These are phyloP conservation scores for Leccinum variabile DNA, from an alignment of 1,284 basidiomycete genomes.

Conservation along the genomic window DNA sequence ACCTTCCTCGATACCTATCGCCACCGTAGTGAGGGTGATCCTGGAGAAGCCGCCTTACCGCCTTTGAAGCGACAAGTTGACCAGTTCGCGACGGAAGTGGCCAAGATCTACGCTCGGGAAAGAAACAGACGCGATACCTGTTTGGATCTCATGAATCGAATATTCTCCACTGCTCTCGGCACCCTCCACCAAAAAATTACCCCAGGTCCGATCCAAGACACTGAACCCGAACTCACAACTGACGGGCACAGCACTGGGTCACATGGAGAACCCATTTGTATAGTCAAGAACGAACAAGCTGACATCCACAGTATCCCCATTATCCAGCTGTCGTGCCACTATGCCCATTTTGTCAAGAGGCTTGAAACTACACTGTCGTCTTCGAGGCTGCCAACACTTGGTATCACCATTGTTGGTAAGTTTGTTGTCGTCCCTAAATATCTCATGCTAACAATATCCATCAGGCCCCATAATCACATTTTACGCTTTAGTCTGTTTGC, in stretches of 20 bases:
- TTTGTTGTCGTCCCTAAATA: neutral
- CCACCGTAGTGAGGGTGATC: neutral
- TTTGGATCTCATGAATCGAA: neutral
- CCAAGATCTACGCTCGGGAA: neutral
- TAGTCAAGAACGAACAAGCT: neutral
- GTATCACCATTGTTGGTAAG: neutral
- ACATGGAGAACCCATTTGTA: neutral
- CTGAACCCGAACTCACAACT: neutral
- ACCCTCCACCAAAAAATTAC: neutral
- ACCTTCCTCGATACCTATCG: neutral
- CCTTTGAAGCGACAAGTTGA: neutral
- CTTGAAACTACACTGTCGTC: neutral
- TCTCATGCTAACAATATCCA: neutral
- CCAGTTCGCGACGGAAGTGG: neutral
- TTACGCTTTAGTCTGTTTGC: neutral
- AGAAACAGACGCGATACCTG: neutral
- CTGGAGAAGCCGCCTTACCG: neutral
- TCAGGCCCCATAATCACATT: neutral
- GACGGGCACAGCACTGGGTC: neutral
- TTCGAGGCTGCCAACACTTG: neutral
- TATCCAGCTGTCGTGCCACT: neutral
- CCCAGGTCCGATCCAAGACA: neutral
- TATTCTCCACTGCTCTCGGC: neutral
- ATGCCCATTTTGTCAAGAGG: neutral
- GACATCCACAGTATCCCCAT: neutral